phyloP scores from a whole-genome alignment of 2,329 filamentous ascomycete species.

The Hymenoscyphus repandus region DNA sequence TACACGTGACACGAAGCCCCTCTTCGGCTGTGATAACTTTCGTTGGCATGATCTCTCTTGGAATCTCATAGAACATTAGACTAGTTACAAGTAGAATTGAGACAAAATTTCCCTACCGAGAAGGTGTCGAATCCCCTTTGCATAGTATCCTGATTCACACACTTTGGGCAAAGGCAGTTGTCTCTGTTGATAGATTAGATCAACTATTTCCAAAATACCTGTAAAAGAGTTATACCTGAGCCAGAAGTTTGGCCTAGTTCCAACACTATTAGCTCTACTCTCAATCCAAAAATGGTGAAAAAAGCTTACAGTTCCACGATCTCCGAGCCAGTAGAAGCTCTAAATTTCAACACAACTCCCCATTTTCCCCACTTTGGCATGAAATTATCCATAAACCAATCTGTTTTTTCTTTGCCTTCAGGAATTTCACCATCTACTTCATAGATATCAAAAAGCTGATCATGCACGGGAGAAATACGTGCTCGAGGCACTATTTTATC shows the following conservation, averaged over 20 bases:
- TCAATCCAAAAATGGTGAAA: background rate
- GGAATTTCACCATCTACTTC: constrained; percentile 1
- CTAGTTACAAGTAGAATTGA: constrained; percentile 3
- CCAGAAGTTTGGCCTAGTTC: constrained; percentile 36
- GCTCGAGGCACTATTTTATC: background rate
- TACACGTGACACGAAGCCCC: constrained; percentile 47
- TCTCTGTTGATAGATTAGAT: constrained; percentile 41
- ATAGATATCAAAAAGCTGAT: background rate
- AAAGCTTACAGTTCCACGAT: background rate
- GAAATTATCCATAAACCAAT: constrained; percentile 1
- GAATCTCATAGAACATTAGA: constrained; percentile 37
- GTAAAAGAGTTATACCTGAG: constrained; percentile 31
- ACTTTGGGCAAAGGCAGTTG: constrained; percentile 64
- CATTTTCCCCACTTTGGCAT: constrained; percentile 15
- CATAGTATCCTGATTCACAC: constrained; percentile 64
- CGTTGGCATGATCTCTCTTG: constrained; percentile 34
- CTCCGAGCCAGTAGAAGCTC: background rate
- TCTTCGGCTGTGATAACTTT: constrained; percentile 31
- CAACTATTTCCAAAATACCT: too few species aligned
- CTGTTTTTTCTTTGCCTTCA: background rate
- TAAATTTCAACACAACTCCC: constrained; percentile 14
- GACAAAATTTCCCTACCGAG: constrained; percentile 39
- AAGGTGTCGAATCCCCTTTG: constrained; percentile 67
- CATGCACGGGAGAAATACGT: background rate
- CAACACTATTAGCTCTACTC: background rate